Conservation (phyloP, 768 basidiomycete species). For the Fomitopsis pulvina region DNA sequence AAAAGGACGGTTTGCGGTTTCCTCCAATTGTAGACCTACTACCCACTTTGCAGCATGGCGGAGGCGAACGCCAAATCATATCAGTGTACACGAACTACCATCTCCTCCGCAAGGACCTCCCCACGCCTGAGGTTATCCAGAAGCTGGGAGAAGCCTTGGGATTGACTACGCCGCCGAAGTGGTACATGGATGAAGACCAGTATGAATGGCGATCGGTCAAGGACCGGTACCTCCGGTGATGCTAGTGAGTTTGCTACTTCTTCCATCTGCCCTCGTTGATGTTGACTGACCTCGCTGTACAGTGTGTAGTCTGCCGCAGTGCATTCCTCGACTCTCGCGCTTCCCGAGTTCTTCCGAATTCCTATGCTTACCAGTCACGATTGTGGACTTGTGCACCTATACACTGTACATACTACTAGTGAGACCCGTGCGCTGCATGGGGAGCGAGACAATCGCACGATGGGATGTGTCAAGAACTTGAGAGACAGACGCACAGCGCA, state of each 20-base stretch:
- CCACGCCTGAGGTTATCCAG: background rate
- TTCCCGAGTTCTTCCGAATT: no score
- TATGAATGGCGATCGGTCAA: background rate
- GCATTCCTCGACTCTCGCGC: no score
- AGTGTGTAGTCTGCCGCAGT: no score
- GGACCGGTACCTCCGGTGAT: background rate
- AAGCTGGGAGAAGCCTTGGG: background rate
- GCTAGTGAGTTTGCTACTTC: background rate
- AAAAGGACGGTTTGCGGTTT: background rate
- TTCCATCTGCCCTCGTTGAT: background rate
- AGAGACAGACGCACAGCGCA: no score
- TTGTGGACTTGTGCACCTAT: no score
- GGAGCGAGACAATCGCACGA: no score
- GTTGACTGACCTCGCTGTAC: no score
- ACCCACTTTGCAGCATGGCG: background rate
- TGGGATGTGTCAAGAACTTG: no score
- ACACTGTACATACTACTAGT: no score
- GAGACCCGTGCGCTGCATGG: no score
- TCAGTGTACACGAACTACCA: background rate
- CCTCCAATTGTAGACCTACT: background rate
- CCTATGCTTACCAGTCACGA: no score
- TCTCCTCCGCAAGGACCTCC: background rate
- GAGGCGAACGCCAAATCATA: background rate
- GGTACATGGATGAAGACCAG: background rate
- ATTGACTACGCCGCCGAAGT: background rate